phyloP scores from a whole-genome alignment of 768 basidiomycete genomes.

The Hypholoma fasciculare region DNA sequence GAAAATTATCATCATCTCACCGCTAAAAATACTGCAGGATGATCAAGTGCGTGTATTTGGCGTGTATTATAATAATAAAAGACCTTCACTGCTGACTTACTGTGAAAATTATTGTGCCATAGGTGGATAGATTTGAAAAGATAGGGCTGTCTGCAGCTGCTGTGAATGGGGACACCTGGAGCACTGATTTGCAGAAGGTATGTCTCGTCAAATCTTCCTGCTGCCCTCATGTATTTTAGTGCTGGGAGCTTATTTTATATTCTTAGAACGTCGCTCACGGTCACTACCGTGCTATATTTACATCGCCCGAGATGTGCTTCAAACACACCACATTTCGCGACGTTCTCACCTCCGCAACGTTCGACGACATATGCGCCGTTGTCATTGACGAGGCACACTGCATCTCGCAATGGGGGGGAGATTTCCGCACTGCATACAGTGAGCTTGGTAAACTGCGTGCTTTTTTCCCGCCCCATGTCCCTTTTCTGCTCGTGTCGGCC shows the following conservation, averaged over 20 bases:
- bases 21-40: conserved; percentile 32
- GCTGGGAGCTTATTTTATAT: conserved; percentile 18
- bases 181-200: neutral
- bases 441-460: neutral
- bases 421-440: conserved; percentile 2
- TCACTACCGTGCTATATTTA: conserved; percentile 26
- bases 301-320: conserved; percentile 41
- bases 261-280: conserved; percentile 20
- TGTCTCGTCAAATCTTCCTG: neutral
- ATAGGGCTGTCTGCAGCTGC: conserved; percentile 4
- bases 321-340: conserved; percentile 27
- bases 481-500: conserved; percentile 28
- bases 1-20: conserved; percentile 27
- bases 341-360: conserved; percentile 16
- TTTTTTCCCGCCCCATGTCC: conserved; percentile 4
- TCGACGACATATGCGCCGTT: conserved; percentile 23
- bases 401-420: conserved; percentile 13
- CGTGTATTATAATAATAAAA: neutral
- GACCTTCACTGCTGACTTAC: too few relatives aligned
- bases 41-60: too few relatives aligned
- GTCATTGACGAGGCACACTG: conserved; percentile 42
- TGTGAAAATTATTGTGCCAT: too few relatives aligned
- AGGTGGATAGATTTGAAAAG: neutral
- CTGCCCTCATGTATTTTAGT: too few relatives aligned
- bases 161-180: conserved; percentile 9